Percentiles rank a stretch among this genome's conserved stretches.
These are phyloP conservation scores for Fusarium continuum DNA, from an alignment of 2,329 filamentous ascomycete genomes.

Conservation along the genomic window DNA sequence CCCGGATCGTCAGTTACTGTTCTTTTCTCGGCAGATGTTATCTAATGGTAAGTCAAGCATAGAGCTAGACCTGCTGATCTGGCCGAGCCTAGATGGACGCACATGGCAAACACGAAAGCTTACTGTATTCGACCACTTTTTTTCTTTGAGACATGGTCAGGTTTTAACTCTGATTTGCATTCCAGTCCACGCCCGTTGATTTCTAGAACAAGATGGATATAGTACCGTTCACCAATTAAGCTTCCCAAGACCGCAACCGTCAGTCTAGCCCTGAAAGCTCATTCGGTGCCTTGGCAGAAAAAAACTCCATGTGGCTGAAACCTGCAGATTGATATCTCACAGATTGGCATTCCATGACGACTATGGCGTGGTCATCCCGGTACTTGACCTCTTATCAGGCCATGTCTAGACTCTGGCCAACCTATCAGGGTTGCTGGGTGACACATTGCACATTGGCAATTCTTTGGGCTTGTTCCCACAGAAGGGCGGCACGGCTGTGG, in stretches of 20 bases:
- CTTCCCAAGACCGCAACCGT: conserved; percentile 2
- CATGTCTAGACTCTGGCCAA: neutral
- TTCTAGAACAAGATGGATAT: neutral
- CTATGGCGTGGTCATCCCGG: neutral
- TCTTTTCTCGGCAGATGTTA: neutral
- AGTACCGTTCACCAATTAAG: neutral
- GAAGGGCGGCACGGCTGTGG: rapidly evolving
- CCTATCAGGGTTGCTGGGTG: neutral
- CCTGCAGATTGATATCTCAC: neutral
- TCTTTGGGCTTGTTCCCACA: neutral
- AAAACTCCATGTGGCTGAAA: conserved; percentile 5
- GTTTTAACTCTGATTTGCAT: neutral
- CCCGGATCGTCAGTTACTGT: neutral
- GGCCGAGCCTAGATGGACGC: neutral
- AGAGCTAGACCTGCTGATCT: neutral
- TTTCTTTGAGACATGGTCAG: neutral
- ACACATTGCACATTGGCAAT: no score
- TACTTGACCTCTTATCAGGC: neutral
- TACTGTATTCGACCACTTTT: neutral
- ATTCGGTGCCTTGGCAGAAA: neutral
- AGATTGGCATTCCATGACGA: conserved; percentile 2
- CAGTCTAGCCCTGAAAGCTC: neutral
- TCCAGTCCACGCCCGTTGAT: neutral
- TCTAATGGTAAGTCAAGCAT: no score
- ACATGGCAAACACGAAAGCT: neutral